Conservation (phyloP, 139 green algal genomes). For the Diplosphaera chodatii region DNA sequence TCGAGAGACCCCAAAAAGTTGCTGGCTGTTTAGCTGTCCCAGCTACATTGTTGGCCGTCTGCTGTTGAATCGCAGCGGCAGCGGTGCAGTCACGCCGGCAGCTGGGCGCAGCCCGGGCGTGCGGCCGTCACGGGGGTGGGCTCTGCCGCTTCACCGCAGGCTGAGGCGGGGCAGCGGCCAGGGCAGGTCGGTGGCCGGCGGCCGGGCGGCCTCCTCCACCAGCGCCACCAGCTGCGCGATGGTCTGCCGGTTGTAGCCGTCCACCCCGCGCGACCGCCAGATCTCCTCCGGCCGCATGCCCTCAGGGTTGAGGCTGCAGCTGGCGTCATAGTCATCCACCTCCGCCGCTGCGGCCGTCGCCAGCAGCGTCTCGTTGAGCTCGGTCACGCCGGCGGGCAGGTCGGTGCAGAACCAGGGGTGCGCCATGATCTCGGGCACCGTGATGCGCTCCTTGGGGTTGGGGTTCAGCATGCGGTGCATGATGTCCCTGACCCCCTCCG, state of each 20-base stretch:
- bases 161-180: not conserved
- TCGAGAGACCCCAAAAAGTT: no score
- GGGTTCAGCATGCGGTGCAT: conserved; percentile 39
- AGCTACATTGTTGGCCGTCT: no score
- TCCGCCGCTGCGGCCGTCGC: not conserved
- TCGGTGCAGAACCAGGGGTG: conserved; percentile 61
- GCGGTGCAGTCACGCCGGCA: no score
- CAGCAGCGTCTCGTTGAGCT: conserved; percentile 29
- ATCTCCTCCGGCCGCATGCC: not conserved
- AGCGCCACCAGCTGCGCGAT: not conserved
- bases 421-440: conserved; percentile 39
- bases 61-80: no score
- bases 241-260: not conserved
- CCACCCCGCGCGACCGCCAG: not conserved
- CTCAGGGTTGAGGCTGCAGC: no score
- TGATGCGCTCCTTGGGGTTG: conserved; percentile 38
- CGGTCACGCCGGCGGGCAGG: conserved; percentile 30
- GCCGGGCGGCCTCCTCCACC: not conserved
- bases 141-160: no score
- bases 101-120: no score
- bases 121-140: no score
- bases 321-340: not conserved
- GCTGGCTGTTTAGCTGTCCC: no score
- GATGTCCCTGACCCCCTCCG: not conserved
- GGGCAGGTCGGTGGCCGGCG: not conserved